Conservation (phyloP, 176 grass and related monocot genomes). For the Avena insularis region DNA sequence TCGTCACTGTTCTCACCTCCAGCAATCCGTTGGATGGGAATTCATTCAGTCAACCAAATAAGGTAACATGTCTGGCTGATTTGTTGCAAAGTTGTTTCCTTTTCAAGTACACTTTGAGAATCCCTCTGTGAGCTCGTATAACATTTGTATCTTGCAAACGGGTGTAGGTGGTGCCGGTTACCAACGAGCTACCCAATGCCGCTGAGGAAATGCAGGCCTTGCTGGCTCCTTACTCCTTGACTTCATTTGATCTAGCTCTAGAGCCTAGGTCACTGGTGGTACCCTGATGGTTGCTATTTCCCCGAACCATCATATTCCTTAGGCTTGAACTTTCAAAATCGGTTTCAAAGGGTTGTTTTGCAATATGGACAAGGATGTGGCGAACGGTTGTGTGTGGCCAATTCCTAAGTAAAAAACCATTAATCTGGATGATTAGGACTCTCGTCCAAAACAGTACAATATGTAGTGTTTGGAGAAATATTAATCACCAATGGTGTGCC, state of each 20-base stretch:
- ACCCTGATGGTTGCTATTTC: background rate
- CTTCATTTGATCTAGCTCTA: constrained; percentile 33
- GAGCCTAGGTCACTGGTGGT: background rate
- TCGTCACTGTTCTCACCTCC: constrained; percentile 49
- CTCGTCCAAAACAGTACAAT: background rate
- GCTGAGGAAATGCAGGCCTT: background rate
- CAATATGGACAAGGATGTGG: no score
- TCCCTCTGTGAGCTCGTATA: background rate
- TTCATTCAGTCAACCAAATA: background rate
- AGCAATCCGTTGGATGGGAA: background rate
- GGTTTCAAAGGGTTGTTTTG: no score
- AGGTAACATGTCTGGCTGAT: background rate
- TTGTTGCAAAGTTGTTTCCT: background rate
- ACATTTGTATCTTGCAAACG: background rate
- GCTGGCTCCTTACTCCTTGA: background rate
- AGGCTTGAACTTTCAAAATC: background rate
- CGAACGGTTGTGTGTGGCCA: background rate
- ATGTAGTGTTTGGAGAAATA: background rate
- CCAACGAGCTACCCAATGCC: background rate
- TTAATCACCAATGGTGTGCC: background rate
- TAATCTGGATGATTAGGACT: background rate
- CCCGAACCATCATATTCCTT: background rate
- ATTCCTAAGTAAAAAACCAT: background rate
- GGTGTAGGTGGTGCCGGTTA: constrained; percentile 31
- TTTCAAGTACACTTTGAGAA: background rate